Base-by-base conservation (phyloP, 83 land plant genomes). In the Picea engelmannii region DNA sequence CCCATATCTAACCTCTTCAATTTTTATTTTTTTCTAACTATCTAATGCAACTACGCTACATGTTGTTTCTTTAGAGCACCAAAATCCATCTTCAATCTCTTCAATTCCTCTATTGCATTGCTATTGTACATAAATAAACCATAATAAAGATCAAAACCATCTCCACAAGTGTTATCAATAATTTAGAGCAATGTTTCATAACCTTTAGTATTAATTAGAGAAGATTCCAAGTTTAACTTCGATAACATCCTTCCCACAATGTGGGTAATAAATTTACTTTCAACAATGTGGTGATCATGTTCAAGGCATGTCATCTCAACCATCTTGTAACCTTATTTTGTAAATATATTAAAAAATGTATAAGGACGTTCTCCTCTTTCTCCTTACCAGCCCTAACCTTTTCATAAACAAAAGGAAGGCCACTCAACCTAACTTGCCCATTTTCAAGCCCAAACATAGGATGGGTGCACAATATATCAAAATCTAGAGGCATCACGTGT, bases 141-240 rank as follows among this genome's bases (percentile, higher is more conserved):
- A 35, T 35, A 35, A 35, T 35, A 35, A 35, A 35, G 38, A 35
- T 35, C 38, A 35, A 35, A 35, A 35, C 38, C 38, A 35, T 35
- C 38, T 35, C 38, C 38, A 35, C 38, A 35, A 35, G 94, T 92
- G 73, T 66, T 78, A 35, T 68, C 69, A 86, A 92, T 92, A 85
- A 92, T 81, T 16, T 86, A 76, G 38, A 92, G 82, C 5, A 92
- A 81, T 31, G 94, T 87, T 85, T 92, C 90, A 78, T 87, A 38
- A 38, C 40, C 40, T 38, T 38, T 38, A 3, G 40, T 38, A 38
- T 38, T 38, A 38, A 38, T 38, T 38, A 38, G 40, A 38, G 40
- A 38, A 38, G 5, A 38, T 38, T 38, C 40, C 40, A 38, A 38
- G 40, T 38, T 38, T 38, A 38, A 38, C 40, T 38, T 38, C 40